These are phyloP conservation scores for Euphorbia lathyris DNA, from an alignment of 345 rosid species.

Conservation along the genomic window DNA sequence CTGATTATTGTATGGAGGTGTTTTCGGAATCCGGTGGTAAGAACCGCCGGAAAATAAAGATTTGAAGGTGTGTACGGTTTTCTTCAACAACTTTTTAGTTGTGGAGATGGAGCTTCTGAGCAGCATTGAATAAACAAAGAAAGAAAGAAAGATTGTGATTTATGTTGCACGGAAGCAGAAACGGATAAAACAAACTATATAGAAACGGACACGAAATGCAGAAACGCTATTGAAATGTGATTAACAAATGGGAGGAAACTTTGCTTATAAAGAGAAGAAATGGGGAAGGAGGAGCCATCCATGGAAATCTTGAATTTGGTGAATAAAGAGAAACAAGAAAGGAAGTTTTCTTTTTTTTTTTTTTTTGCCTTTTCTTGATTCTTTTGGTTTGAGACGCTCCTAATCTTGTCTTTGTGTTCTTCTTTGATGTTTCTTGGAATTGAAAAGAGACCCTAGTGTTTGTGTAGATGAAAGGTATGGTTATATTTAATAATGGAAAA, in stretches of 20 bases:
- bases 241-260: not conserved
- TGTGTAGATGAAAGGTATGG: not conserved
- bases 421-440: conserved; percentile 10
- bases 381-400: conserved; percentile 36
- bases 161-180: no score
- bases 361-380: not conserved
- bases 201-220: no score
- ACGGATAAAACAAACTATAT: no score
- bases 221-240: not conserved
- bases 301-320: conserved; percentile 11
- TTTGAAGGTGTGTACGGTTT: conserved; percentile 47
- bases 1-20: conserved; percentile 21
- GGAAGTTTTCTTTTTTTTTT: conserved; percentile 5
- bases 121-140: conserved; percentile 39
- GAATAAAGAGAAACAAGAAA: not conserved
- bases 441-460: conserved; percentile 24
- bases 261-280: conserved; percentile 20
- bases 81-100: conserved; percentile 60
- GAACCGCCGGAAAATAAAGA: conserved; percentile 43
- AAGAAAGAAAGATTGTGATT: no score
- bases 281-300: conserved; percentile 24
- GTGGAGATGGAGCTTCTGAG: conserved; percentile 52
- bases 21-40: conserved; percentile 62
- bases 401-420: not conserved
- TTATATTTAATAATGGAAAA: not conserved